Percentiles rank a stretch among this genome's conserved stretches.
These are phyloP conservation scores for Symmetrospora coprosmae DNA, from an alignment of 768 basidiomycete species.

Conservation along the genomic window DNA sequence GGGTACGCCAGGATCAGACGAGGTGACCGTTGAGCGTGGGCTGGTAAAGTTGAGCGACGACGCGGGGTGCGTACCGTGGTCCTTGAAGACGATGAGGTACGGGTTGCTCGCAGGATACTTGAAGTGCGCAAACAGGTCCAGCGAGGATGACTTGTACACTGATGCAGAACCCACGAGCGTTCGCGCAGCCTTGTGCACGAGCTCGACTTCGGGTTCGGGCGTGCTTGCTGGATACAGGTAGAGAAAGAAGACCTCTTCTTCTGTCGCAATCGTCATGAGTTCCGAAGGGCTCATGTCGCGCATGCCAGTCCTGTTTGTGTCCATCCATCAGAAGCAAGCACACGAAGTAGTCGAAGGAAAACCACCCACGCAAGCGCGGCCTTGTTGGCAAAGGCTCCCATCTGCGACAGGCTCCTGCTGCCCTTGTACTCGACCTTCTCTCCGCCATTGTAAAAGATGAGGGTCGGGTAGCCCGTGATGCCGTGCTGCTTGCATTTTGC, in stretches of 20 bases:
- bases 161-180: constrained; percentile 43
- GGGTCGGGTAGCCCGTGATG: constrained; percentile 68
- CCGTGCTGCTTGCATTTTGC: constrained; percentile 53
- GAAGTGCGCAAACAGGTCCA: constrained; percentile 35
- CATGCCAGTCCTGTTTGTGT: constrained; percentile 36
- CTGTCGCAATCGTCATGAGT: constrained; percentile 41
- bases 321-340: constrained; percentile 3
- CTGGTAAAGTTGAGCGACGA: constrained; percentile 9
- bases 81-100: constrained; percentile 53
- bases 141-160: constrained; percentile 42
- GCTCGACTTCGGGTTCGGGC: constrained; percentile 35
- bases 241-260: constrained; percentile 49
- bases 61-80: constrained; percentile 46
- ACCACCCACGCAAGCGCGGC: constrained; percentile 54
- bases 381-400: constrained; percentile 61
- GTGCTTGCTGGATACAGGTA: constrained; percentile 43
- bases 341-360: background rate
- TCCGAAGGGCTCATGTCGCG: constrained; percentile 38
- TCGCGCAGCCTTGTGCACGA: constrained; percentile 48
- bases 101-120: constrained; percentile 27
- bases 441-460: constrained; percentile 50
- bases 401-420: constrained; percentile 53
- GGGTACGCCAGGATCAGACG: too few relatives aligned
- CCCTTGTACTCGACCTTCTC: constrained; percentile 60
- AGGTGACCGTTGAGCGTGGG: constrained; percentile 22